These are phyloP conservation scores for Fusarium devonianum DNA, from an alignment of 2,329 filamentous ascomycete species.

Conservation along the genomic window DNA sequence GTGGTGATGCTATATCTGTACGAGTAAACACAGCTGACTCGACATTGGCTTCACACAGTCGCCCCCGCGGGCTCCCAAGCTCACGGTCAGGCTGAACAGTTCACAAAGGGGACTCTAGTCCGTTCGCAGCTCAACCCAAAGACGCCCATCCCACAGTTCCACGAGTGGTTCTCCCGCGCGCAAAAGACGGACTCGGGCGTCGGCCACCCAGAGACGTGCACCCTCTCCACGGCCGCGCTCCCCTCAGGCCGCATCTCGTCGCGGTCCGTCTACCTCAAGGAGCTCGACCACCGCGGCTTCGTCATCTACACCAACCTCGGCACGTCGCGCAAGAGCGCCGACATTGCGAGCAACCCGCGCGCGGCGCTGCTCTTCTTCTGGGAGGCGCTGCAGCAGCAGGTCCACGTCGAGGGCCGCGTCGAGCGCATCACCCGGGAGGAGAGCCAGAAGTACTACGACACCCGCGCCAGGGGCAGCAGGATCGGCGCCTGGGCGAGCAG, in stretches of 20 bases:
- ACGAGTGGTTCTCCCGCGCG: constrained; percentile 85
- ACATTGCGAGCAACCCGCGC: constrained; percentile 76
- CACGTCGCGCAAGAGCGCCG: constrained; percentile 72
- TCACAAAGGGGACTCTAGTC: constrained; percentile 68
- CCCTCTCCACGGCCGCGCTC: constrained; percentile 82
- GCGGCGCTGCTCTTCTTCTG: constrained; percentile 92
- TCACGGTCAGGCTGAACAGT: constrained; percentile 76
- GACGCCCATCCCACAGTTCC: constrained; percentile 83
- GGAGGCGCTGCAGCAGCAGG: constrained; percentile 85
- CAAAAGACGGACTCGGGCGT: constrained; percentile 60
- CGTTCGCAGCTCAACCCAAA: constrained; percentile 64
- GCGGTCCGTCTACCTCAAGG: constrained; percentile 93
- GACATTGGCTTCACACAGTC: constrained; percentile 52
- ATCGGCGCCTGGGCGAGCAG: constrained; percentile 93
- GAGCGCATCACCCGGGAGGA: constrained; percentile 74
- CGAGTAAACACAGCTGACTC: no score
- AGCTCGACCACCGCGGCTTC: constrained; percentile 83
- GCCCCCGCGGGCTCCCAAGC: constrained; percentile 67
- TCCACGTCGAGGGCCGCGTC: constrained; percentile 82
- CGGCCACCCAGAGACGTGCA: constrained; percentile 86
- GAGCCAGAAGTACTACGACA: constrained; percentile 73
- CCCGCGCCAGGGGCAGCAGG: constrained; percentile 77
- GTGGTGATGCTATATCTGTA: no score
- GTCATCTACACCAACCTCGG: constrained; percentile 95
- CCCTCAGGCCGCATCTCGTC: constrained; percentile 85